Evolutionary conservation across 257 asterid species (phyloP).

Genomic region (Scutellaria barbata): DNA sequence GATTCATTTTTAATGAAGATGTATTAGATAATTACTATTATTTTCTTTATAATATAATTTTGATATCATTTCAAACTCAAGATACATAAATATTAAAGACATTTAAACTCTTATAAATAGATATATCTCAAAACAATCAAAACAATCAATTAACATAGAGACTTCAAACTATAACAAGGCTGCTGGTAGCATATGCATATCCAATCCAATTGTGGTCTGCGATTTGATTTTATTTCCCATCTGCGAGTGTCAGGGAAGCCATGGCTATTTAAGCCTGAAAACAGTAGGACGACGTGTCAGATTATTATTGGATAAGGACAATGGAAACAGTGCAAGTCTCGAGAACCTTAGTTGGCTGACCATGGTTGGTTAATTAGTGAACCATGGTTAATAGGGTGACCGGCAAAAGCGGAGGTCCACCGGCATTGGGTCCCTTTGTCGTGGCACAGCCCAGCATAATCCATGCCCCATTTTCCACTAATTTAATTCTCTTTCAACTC

Average conservation of each 20-base stretch:
- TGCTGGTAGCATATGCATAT: too few species aligned
- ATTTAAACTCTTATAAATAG: too few species aligned
- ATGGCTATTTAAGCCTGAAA: background rate
- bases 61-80: too few species aligned
- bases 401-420: conserved; percentile 44
- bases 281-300: conserved; percentile 26
- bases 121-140: too few species aligned
- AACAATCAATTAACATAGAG: too few species aligned
- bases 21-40: too few species aligned
- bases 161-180: too few species aligned
- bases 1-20: too few species aligned
- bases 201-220: background rate
- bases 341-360: background rate
- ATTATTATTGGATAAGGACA: conserved; percentile 11
- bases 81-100: too few species aligned
- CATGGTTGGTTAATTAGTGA: conserved; percentile 14
- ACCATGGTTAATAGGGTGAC: conserved; percentile 22
- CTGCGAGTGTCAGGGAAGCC: conserved; percentile 26
- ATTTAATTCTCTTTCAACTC: conserved; percentile 30
- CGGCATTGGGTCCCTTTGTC: conserved; percentile 53
- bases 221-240: conserved; percentile 9
- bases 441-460: conserved; percentile 39
- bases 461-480: conserved; percentile 33
- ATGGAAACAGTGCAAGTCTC: conserved; percentile 18
- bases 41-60: too few species aligned